Base-by-base conservation (phyloP, 306 rosid species). In the Quercus bicolor region DNA sequence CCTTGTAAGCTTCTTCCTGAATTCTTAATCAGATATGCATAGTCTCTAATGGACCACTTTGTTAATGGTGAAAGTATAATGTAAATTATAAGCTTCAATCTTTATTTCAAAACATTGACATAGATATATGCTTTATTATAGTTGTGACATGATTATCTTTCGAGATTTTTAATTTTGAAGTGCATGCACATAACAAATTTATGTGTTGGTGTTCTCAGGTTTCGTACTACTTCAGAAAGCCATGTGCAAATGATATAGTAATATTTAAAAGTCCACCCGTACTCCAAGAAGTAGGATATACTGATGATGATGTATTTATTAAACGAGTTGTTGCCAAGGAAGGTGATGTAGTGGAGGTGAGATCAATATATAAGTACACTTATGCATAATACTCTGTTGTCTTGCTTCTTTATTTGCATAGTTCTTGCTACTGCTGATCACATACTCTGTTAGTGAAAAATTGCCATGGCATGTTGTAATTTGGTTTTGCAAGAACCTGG, bases 241-340 rank as follows among this genome's bases (percentile, higher is more conserved):
- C 99, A 2, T 91, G 99, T 81, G 87, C 97, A 62, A 93, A 91
- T 79, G 99, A 93, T 80, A 91, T 96, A 20, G 97, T 93, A 78
- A 93, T 96, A 80, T 96, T 93, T 54, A 93, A 91, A 83, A 96
- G 98, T 78, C 98, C 99, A 75, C 99, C 98, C 1, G 96, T 89
- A 3, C 99, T 96, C 79, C 99, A 96, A 82, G 90, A 91, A 86
- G 99, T 89, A 80, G 98, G 98, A 84, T 96, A 96, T 68, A 83
- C 98, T 1, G 93, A 93, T 70, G 90, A 90, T 40, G 99, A 96
- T 83, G 98, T 96, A 65, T 96, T 96, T 76, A 93, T 96, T 75
- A 96, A 96, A 86, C 88, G 99, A 77, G 62, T 96, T 65, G 92
- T 96, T 82, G 99, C 98, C 61, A 91, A 88, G 86, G 97, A 66